Evolutionary conservation across 495 filamentous ascomycete species (phyloP), one percentile per base, ranked within the genome.

Genomic region (Annulohypoxylon nitens): DNA sequence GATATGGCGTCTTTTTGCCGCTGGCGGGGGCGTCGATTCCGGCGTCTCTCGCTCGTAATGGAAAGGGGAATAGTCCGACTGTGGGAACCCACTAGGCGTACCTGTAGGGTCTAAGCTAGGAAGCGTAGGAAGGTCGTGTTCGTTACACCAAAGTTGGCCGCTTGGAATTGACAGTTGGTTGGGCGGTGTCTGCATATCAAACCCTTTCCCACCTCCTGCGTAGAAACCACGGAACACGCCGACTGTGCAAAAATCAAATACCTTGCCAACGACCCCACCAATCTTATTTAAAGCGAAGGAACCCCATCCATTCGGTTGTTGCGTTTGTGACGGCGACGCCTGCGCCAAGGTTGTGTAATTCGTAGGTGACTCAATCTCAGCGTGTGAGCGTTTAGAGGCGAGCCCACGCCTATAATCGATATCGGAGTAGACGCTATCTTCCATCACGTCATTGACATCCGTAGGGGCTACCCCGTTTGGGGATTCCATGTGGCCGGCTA

Each of bases 211-310:
- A 16, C 92, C 93, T 25, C 93, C 94, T 12, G 93, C 92, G 64
- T 95, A 90, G 80, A 97, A 97, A 0, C 94, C 94, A 54, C 85
- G 83, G 77, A 97, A 95, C 0, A 91, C 87, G 9, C 88, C 87
- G 1, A 85, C 83, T 75, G 85, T 91, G 85, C 93, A 96, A 68
- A 97, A 93, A 75, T 94, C 87, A 84, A 92, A 93, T 8, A 96
- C 89, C 78, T 90, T 95, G 6, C 92, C 92, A 7, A 93, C 90
- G 26, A 92, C 87, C 36, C 84, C 81, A 10, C 86, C 85, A 57
- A 86, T 78, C 7, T 84, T 83, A 30, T 78, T 75, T 14, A 85
- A 65, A 39, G 83, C 82, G 34, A 83, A 75, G 30, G 80, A 80
- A 14, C 81, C 84, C 87, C 87, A 88, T 57, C 81, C 81, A 7